Evolutionary conservation across 805 yeast species (phyloP).

Genomic region (Zygotorulaspora danielsina): DNA sequence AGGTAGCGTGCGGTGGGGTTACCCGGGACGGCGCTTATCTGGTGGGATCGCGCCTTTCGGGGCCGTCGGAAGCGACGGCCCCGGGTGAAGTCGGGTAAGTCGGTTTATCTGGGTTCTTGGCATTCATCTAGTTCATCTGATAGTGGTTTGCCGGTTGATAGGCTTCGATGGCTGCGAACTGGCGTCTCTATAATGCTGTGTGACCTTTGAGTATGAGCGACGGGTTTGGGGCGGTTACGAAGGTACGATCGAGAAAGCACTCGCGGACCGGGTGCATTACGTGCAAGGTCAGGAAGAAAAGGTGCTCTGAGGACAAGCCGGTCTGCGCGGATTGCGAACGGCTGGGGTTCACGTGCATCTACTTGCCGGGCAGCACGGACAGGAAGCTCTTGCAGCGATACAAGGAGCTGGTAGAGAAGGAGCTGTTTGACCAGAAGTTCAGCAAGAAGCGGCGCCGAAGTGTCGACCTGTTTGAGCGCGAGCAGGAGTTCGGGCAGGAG

Average conservation of each 20-base stretch:
- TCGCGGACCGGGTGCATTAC: constrained; percentile 64
- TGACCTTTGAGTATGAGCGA: too few relatives aligned
- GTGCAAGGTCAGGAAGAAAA: constrained; percentile 63
- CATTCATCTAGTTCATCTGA: too few relatives aligned
- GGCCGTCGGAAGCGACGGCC: too few relatives aligned
- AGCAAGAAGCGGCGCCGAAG: constrained; percentile 22
- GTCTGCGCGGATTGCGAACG: constrained; percentile 63
- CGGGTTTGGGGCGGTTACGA: constrained; percentile 1
- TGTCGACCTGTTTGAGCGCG: constrained; percentile 4
- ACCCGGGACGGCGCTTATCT: too few relatives aligned
- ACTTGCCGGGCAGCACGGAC: constrained; percentile 51
- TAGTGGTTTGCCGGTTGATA: too few relatives aligned
- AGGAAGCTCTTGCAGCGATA: constrained; percentile 26
- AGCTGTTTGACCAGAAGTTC: constrained; percentile 22
- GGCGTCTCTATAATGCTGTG: too few relatives aligned
- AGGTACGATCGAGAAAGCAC: constrained; percentile 14
- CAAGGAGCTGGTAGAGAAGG: constrained; percentile 21
- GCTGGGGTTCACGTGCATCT: constrained; percentile 59
- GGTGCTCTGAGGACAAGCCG: constrained; percentile 73
- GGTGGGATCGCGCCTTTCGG: too few relatives aligned
- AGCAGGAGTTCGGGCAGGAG: background rate
- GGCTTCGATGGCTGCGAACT: too few relatives aligned
- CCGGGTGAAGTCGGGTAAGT: too few relatives aligned
- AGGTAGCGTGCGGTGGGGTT: too few relatives aligned
- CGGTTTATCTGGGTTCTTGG: too few relatives aligned